phyloP scores from a whole-genome alignment of 805 yeast genomes.

The Lachancea kluyveri region DNA sequence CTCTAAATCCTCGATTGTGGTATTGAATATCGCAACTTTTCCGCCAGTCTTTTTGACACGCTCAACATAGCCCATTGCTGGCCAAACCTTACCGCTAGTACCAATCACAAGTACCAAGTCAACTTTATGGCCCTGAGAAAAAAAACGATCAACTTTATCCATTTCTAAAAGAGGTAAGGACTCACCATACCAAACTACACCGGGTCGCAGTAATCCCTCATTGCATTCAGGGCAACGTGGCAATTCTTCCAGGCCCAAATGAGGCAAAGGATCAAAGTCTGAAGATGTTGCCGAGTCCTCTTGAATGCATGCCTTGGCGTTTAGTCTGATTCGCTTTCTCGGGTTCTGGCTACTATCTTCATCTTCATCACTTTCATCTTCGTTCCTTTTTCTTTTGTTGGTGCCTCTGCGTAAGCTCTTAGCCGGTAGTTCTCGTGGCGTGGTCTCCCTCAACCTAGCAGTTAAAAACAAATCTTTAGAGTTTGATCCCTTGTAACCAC shows the following conservation, averaged over 20 bases:
- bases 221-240: constrained; percentile 76
- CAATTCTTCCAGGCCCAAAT: constrained; percentile 43
- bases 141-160: constrained; percentile 64
- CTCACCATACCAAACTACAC: constrained; percentile 96
- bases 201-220: constrained; percentile 70
- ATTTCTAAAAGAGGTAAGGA: constrained; percentile 60
- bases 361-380: too few relatives aligned
- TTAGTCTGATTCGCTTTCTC: too few relatives aligned
- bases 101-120: constrained; percentile 81
- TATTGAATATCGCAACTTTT: constrained; percentile 77
- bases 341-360: too few relatives aligned
- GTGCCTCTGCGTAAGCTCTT: constrained; percentile 7
- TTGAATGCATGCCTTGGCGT: too few relatives aligned
- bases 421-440: constrained; percentile 10
- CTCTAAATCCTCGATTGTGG: constrained; percentile 47
- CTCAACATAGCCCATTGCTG: constrained; percentile 88
- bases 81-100: constrained; percentile 82
- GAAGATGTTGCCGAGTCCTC: too few relatives aligned
- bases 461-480: constrained; percentile 57
- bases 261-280: constrained; percentile 42
- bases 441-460: constrained; percentile 38
- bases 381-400: constrained; percentile 11
- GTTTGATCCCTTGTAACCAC: constrained; percentile 52
- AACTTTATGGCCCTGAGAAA: constrained; percentile 38
- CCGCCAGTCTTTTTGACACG: constrained; percentile 69